These are phyloP conservation scores for Thalassiosira exigua DNA, from an alignment of 352 stramenopile species.

Conservation along the genomic window DNA sequence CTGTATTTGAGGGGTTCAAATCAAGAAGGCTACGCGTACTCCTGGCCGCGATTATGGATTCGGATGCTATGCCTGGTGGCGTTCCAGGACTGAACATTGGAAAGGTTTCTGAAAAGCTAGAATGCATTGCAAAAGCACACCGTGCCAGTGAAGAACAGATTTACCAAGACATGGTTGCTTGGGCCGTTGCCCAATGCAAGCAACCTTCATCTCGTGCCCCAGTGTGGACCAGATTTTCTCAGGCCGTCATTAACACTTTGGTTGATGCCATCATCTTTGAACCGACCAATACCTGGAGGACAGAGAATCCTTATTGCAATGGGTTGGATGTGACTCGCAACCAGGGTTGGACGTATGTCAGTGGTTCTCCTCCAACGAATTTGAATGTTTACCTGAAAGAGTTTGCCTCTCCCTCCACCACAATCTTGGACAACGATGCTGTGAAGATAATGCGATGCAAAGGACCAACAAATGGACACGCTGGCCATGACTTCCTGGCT, in stretches of 20 bases:
- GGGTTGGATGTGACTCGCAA: neutral
- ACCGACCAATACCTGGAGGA: slow-evolving; percentile 5
- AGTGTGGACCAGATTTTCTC: neutral
- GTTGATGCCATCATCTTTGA: too few relatives aligned
- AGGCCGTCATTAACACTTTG: too few relatives aligned
- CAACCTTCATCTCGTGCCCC: neutral
- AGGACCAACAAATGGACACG: neutral
- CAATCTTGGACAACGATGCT: neutral
- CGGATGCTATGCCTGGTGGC: neutral
- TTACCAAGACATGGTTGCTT: neutral
- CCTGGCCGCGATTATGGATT: neutral
- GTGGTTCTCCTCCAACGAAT: slow-evolving; percentile 3
- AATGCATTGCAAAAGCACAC: neutral
- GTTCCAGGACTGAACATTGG: neutral
- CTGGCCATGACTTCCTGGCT: neutral
- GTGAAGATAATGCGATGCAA: neutral
- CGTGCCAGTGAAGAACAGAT: neutral
- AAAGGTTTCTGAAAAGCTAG: neutral
- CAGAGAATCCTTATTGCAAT: neutral
- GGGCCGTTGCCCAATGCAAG: neutral
- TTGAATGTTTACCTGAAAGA: neutral
- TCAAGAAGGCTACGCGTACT: neutral
- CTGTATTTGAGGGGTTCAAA: slow-evolving; percentile 4
- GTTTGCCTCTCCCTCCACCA: neutral
- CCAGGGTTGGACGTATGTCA: neutral